Evolutionary conservation across 2,329 filamentous ascomycete species (phyloP), one percentile per base, ranked within the genome.

Genomic region (Lachnum nothofagi): DNA sequence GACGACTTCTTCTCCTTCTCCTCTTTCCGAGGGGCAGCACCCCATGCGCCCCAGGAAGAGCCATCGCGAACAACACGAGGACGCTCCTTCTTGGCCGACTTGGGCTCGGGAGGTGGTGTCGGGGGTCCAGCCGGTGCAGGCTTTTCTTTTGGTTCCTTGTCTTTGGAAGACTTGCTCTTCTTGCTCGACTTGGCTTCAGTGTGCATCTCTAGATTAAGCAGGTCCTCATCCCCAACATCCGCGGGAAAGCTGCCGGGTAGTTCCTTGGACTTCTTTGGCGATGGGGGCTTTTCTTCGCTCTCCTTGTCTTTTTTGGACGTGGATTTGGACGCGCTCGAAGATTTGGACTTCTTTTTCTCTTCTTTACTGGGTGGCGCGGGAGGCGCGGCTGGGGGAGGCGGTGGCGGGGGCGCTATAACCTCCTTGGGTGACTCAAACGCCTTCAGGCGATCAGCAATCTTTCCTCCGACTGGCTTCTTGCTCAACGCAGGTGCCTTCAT

Each of bases 41-140:
- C 80, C 86, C 86, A 91, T 65, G 82, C 81, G 29, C 83, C 85
- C 88, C 89, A 93, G 24, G 85, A 82, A 10, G 79, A 74, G 29
- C 75, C 76, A 50, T 79, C 76, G 31, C 88, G 86, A 58, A 82
- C 86, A 55, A 90, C 80, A 62, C 85, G 88, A 23, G 85, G 72
- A 12, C 89, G 85, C 55, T 94, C 87, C 65, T 86, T 94, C 68
- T 82, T 88, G 3, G 75, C 75, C 4, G 77, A 80, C 52, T 74
- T 81, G 10, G 75, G 70, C 43, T 83, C 80, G 14, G 79, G 70
- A 4, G 75, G 73, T 23, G 66, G 66, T 22, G 65, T 64, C 44
- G 68, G 61, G 16, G 65, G 64, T 22, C 69, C 68, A 3, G 66
- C 67, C 6, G 66, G 59, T 19, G 67, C 63, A 16, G 67, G 65